Conservation (phyloP, 768 basidiomycete species). For the Calocybe indica region DNA sequence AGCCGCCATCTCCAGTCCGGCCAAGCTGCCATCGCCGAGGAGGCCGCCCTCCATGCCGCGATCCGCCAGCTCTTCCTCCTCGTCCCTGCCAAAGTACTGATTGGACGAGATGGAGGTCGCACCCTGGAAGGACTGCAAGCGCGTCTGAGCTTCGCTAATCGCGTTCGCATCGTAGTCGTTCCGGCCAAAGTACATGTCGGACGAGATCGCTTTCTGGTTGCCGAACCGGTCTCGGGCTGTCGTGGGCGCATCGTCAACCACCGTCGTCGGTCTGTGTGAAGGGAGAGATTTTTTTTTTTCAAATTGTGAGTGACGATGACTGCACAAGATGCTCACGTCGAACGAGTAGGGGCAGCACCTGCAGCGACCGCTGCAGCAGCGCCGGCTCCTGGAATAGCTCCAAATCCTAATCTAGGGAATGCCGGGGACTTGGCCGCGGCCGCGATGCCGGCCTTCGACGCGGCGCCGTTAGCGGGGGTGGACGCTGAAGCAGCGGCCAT, state of each 20-base stretch:
- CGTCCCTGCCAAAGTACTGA: conserved; percentile 93
- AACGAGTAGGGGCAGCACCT: conserved; percentile 13
- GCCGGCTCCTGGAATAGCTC: conserved; percentile 64
- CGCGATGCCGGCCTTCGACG: conserved; percentile 1
- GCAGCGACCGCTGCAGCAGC: conserved; percentile 45
- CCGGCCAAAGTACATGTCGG: conserved; percentile 95
- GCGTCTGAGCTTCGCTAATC: conserved; percentile 69
- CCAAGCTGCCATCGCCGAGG: conserved; percentile 52
- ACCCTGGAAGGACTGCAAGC: conserved; percentile 83
- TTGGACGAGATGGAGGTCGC: conserved; percentile 92
- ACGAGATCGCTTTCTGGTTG: conserved; percentile 91
- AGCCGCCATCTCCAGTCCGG: conserved; percentile 56
- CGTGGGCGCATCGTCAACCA: conserved; percentile 58
- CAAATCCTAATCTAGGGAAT: conserved; percentile 79
- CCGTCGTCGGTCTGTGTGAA: conserved; percentile 14
- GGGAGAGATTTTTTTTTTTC: conserved; percentile 1
- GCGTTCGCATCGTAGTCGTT: conserved; percentile 76
- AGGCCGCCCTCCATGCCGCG: conserved; percentile 28
- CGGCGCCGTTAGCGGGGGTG: conserved; percentile 7
- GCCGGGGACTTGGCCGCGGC: conserved; percentile 25
- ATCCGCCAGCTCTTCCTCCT: conserved; percentile 56
- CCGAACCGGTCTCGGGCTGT: conserved; percentile 91
- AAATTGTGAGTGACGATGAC: neutral
- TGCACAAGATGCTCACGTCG: conserved; percentile 1
- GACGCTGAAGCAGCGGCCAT: conserved; percentile 12